Evolutionary conservation across 257 asterid genomes (phyloP).

Genomic region (Verbena officinalis): DNA sequence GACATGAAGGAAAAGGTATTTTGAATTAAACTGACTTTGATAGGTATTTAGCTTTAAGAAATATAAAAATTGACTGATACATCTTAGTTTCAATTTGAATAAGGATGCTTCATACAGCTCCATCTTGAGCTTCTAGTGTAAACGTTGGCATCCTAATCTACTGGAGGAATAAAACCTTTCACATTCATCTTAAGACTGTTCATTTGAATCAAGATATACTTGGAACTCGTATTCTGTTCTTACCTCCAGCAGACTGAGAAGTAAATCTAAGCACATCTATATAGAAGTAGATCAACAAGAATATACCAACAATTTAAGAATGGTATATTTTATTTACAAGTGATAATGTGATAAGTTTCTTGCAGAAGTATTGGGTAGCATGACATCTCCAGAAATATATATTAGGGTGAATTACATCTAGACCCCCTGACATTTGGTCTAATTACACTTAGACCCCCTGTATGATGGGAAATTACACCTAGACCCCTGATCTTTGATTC

Average conservation of each 20-base stretch:
- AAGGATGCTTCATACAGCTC: neutral
- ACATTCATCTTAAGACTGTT: neutral
- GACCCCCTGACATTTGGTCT: too few relatives aligned
- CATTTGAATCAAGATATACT: neutral
- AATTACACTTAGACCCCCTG: too few relatives aligned
- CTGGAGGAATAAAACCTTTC: neutral
- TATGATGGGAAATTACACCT: too few relatives aligned
- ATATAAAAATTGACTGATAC: neutral
- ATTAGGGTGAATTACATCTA: too few relatives aligned
- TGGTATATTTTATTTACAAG: neutral
- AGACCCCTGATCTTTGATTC: too few relatives aligned
- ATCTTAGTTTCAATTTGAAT: neutral
- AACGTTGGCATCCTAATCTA: neutral
- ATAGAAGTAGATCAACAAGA: neutral
- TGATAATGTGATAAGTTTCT: neutral
- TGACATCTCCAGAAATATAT: too few relatives aligned
- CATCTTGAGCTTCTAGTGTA: conserved; percentile 2
- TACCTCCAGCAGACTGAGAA: neutral
- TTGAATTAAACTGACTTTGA: conserved; percentile 2
- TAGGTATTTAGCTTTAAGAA: neutral
- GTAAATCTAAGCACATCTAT: neutral
- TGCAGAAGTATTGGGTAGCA: neutral
- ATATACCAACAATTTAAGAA: neutral
- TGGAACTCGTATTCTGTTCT: too few relatives aligned
- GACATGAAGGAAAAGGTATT: conserved; percentile 96